Percentiles rank a stretch among this genome's conserved stretches.
These are phyloP conservation scores for Aristolochia fimbriata DNA, from an alignment of 164 flowering plant species.

Conservation along the genomic window DNA sequence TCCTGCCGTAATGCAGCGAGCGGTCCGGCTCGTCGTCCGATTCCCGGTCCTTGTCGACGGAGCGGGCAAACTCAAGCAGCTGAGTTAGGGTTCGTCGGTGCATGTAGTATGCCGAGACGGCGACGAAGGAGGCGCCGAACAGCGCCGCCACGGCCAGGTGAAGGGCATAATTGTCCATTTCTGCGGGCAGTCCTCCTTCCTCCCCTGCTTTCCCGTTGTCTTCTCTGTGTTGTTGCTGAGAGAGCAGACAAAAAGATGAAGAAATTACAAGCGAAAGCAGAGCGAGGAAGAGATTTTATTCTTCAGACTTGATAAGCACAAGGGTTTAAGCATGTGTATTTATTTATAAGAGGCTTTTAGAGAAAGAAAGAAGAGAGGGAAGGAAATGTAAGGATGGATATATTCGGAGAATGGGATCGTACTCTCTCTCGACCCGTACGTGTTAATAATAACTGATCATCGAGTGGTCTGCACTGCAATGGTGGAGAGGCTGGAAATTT, in stretches of 20 bases:
- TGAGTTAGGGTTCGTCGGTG: slow-evolving; percentile 73
- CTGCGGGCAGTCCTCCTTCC: background rate
- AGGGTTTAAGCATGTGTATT: background rate
- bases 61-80: slow-evolving; percentile 72
- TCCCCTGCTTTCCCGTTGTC: background rate
- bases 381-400: background rate
- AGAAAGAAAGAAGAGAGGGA: background rate
- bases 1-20: slow-evolving; percentile 21
- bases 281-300: background rate
- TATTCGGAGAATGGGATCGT: background rate
- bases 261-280: background rate
- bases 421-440: too few relatives aligned
- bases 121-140: slow-evolving; percentile 79
- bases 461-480: too few relatives aligned
- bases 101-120: slow-evolving; percentile 86
- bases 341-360: background rate
- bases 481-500: too few relatives aligned
- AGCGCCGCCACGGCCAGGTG: slow-evolving; percentile 92
- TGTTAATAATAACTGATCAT: too few relatives aligned
- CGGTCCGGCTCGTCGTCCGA: slow-evolving; percentile 12
- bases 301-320: background rate
- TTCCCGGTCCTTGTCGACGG: slow-evolving; percentile 48
- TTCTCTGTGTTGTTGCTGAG: background rate
- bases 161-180: slow-evolving; percentile 61
- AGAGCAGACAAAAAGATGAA: background rate